These are phyloP conservation scores for Salix viminalis DNA, from an alignment of 345 rosid species.

Conservation along the genomic window DNA sequence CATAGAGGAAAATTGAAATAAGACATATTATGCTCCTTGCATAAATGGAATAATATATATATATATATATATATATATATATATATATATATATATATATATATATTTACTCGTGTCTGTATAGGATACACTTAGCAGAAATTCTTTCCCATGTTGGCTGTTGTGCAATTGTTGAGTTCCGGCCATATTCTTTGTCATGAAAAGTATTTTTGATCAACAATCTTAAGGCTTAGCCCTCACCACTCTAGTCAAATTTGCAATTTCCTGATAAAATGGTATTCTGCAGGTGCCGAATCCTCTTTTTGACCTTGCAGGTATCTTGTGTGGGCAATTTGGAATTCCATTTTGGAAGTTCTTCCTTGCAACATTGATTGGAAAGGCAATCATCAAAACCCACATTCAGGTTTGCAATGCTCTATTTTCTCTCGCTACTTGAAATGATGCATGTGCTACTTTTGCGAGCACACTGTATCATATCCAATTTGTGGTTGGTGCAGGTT, in stretches of 20 bases:
- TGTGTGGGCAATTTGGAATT: slow-evolving; percentile 95
- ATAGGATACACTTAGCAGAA: not conserved
- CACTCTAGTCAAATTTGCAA: not conserved
- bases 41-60: too few relatives aligned
- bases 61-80: too few relatives aligned
- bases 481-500: not conserved
- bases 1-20: not conserved
- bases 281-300: slow-evolving; percentile 92
- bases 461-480: not conserved
- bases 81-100: too few relatives aligned
- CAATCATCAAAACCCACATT: slow-evolving; percentile 90
- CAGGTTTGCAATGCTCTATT: slow-evolving; percentile 48
- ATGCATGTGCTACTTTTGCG: not conserved
- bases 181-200: not conserved
- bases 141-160: not conserved
- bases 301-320: slow-evolving; percentile 97
- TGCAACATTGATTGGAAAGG: slow-evolving; percentile 87
- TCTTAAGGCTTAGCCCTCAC: not conserved
- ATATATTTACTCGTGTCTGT: not conserved
- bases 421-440: not conserved
- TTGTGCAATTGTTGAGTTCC: not conserved
- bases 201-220: not conserved
- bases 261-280: not conserved
- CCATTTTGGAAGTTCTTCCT: slow-evolving; percentile 87
- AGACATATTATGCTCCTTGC: not conserved